Conservation (phyloP, 2,329 filamentous ascomycete genomes). For the Penicillium sp. region DNA sequence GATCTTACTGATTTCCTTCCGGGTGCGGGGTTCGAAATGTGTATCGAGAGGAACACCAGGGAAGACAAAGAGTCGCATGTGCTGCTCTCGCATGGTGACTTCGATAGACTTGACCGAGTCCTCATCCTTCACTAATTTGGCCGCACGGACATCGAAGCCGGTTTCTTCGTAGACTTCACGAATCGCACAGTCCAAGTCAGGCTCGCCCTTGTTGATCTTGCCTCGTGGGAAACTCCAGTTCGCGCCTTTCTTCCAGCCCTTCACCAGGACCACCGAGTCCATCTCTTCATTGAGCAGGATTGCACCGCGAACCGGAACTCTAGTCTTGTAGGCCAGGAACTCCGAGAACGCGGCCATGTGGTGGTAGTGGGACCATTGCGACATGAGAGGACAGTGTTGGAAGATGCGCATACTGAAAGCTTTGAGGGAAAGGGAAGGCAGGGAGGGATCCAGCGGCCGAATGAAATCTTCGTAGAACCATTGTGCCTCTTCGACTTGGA, state of each 20-base stretch:
- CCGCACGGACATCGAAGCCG: constrained; percentile 75
- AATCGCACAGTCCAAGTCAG: constrained; percentile 89
- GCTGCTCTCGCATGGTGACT: constrained; percentile 86
- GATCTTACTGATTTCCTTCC: constrained; percentile 98
- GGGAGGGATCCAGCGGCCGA: constrained; percentile 77
- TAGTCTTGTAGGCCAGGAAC: constrained; percentile 91
- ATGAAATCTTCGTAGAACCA: constrained; percentile 99
- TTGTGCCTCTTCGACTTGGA: constrained; percentile 98
- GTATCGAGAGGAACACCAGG: constrained; percentile 85
- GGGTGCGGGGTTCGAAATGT: constrained; percentile 81
- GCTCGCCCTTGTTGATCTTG: constrained; percentile 98
- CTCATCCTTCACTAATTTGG: constrained; percentile 73
- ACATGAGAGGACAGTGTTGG: constrained; percentile 87
- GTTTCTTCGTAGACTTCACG: constrained; percentile 97
- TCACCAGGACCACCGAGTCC: constrained; percentile 90
- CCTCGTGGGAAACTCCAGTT: constrained; percentile 96
- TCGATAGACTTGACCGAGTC: constrained; percentile 80
- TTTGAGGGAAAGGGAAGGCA: constrained; percentile 83
- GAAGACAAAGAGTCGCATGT: constrained; percentile 91
- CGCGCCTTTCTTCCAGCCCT: constrained; percentile 96
- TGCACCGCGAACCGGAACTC: constrained; percentile 89
- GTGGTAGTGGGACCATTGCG: constrained; percentile 73
- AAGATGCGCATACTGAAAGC: constrained; percentile 90
- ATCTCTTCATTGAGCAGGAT: constrained; percentile 93
- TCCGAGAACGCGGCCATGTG: constrained; percentile 84